Conservation (phyloP, 1,284 basidiomycete genomes). For the Marasmius oreades region DNA sequence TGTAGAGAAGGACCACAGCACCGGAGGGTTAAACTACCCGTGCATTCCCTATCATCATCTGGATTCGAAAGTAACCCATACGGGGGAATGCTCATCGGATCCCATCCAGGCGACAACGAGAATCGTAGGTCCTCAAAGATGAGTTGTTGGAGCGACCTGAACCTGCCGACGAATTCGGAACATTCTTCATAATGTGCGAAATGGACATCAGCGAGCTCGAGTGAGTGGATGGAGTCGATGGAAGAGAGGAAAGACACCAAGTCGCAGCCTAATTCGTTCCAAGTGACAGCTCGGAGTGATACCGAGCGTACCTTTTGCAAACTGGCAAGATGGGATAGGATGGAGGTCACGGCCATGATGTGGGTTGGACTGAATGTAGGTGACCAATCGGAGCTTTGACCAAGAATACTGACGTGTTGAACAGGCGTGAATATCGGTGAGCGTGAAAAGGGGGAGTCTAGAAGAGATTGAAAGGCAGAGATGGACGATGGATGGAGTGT, state of each 20-base stretch:
- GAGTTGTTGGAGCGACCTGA: slow-evolving; percentile 3
- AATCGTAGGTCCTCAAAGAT: slow-evolving; percentile 5
- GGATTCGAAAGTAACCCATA: too few species aligned
- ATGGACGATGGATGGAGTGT: slow-evolving; percentile 13
- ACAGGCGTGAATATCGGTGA: slow-evolving; percentile 16
- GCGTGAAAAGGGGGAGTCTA: slow-evolving; percentile 15
- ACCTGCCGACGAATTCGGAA: slow-evolving; percentile 7
- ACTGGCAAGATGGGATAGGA: slow-evolving; percentile 5
- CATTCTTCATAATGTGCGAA: slow-evolving; percentile 8
- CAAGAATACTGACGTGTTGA: slow-evolving; percentile 12
- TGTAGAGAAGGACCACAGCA: neutral
- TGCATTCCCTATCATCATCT: neutral
- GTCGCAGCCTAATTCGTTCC: neutral
- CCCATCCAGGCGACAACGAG: neutral
- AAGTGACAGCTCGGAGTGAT: neutral
- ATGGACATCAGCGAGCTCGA: slow-evolving; percentile 10
- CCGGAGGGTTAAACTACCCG: neutral
- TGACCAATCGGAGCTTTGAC: neutral
- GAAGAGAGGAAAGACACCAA: neutral
- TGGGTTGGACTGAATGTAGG: slow-evolving; percentile 7
- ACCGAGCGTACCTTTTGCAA: slow-evolving; percentile 11
- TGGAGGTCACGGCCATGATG: slow-evolving; percentile 6
- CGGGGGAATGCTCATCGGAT: neutral
- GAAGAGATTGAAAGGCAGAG: slow-evolving; percentile 11
- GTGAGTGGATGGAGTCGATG: slow-evolving; percentile 4